phyloP scores from a whole-genome alignment of 2,329 filamentous ascomycete genomes.

The Sporothrix globosa region DNA sequence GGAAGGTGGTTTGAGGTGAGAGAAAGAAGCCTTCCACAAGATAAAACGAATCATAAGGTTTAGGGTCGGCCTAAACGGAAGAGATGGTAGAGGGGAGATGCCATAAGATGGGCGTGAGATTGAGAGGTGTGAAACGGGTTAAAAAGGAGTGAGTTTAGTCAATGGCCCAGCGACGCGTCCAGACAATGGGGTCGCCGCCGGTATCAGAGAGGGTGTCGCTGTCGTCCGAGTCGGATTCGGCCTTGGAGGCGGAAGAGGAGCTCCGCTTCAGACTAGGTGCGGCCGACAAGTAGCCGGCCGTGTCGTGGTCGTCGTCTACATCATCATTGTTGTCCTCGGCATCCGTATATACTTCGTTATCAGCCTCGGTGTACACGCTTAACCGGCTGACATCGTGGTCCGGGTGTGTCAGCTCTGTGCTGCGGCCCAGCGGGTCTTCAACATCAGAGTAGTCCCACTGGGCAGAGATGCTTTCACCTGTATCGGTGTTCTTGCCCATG shows the following conservation, averaged over 20 bases:
- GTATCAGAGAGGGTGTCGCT: constrained; percentile 33
- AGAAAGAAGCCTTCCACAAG: neutral
- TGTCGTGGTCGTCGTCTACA: constrained; percentile 26
- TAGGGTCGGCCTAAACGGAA: constrained; percentile 11
- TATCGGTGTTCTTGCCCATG: constrained; percentile 55
- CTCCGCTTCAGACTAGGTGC: constrained; percentile 9
- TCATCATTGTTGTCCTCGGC: constrained; percentile 29
- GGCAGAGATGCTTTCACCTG: constrained; percentile 59
- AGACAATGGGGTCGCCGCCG: constrained; percentile 33
- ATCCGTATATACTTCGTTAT: constrained; percentile 33
- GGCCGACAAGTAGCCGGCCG: constrained; percentile 18
- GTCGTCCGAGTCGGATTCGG: neutral
- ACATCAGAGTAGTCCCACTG: constrained; percentile 66
- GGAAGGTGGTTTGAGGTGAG: neutral
- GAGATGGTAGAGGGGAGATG: neutral
- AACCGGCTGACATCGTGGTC: constrained; percentile 11
- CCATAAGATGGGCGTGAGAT: neutral
- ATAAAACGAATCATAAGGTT: constrained; percentile 17
- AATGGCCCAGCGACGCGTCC: constrained; percentile 35
- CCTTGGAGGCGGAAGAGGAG: constrained; percentile 20
- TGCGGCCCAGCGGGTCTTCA: constrained; percentile 35
- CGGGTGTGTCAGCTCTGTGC: constrained; percentile 26
- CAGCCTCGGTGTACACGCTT: constrained; percentile 32
- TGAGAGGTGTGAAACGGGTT: neutral
- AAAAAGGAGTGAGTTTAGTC: constrained; percentile 27